Evolutionary conservation across 2,329 filamentous ascomycete species (phyloP).

Genomic region (Acrocalymma vagum): DNA sequence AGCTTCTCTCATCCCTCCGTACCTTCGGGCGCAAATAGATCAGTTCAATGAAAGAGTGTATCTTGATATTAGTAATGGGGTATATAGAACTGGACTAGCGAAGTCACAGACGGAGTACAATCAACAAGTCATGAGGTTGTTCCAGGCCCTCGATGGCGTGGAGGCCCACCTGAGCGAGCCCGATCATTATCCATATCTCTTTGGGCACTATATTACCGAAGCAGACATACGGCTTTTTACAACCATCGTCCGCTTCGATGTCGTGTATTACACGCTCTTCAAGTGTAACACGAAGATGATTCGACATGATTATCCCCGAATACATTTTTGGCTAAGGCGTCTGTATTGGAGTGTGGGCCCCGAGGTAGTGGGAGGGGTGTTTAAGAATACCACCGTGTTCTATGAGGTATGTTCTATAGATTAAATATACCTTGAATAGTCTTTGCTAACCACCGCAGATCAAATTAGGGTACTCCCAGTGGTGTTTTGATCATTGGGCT

Average conservation of each 20-base stretch:
- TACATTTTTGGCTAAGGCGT: conserved; percentile 81
- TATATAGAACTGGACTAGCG: conserved; percentile 77
- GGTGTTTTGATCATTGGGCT: no score
- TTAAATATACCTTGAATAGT: background rate
- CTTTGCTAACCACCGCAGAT: conserved; percentile 28
- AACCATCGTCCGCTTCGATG: conserved; percentile 68
- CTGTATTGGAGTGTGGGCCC: conserved; percentile 77
- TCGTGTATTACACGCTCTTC: conserved; percentile 64
- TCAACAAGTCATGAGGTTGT: conserved; percentile 74
- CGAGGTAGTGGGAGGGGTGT: conserved; percentile 35
- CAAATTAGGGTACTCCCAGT: conserved; percentile 39
- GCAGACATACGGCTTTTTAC: conserved; percentile 59
- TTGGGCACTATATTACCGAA: conserved; percentile 67
- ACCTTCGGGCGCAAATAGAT: conserved; percentile 75
- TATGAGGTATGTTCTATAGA: conserved; percentile 24
- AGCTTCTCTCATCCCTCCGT: conserved; percentile 73
- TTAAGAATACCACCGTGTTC: conserved; percentile 39
- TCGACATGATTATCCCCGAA: conserved; percentile 78
- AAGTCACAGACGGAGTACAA: conserved; percentile 86
- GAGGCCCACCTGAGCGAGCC: conserved; percentile 72
- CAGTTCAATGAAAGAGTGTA: conserved; percentile 84
- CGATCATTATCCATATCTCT: conserved; percentile 71
- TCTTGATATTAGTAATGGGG: conserved; percentile 63
- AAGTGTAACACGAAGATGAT: conserved; percentile 87
- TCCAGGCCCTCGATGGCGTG: conserved; percentile 77